phyloP scores from a whole-genome alignment of 495 filamentous ascomycete genomes.

The Ascodesmis nigricans region DNA sequence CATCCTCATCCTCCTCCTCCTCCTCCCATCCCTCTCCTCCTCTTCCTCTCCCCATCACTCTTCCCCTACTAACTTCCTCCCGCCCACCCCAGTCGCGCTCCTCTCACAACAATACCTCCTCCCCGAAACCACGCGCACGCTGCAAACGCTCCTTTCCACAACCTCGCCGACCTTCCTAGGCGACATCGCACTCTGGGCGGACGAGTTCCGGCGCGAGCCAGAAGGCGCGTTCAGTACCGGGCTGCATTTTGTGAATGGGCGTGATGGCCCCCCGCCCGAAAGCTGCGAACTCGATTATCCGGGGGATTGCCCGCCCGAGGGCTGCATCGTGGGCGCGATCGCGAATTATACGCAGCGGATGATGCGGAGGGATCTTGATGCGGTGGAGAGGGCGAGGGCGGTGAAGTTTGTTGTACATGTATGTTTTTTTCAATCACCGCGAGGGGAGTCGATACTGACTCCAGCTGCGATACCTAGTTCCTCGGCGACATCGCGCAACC shows the following conservation, averaged over 20 bases:
- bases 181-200: slow-evolving; percentile 39
- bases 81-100: too few relatives aligned
- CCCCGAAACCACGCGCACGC: slow-evolving; percentile 24
- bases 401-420: slow-evolving; percentile 36
- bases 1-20: too few relatives aligned
- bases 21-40: slow-evolving; percentile 19
- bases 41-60: neutral
- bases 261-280: slow-evolving; percentile 35
- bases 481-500: slow-evolving; percentile 43
- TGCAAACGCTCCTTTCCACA: slow-evolving; percentile 29
- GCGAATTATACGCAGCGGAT: slow-evolving; percentile 33
- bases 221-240: slow-evolving; percentile 32
- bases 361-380: slow-evolving; percentile 14
- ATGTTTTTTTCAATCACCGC: too few relatives aligned
- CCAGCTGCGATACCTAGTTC: slow-evolving; percentile 23
- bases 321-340: slow-evolving; percentile 40
- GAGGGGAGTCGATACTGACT: slow-evolving; percentile 2
- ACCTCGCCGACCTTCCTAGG: slow-evolving; percentile 34
- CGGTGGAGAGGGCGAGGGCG: slow-evolving; percentile 20
- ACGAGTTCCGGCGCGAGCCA: slow-evolving; percentile 32
- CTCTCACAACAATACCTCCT: slow-evolving; percentile 27
- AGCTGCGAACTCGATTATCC: slow-evolving; percentile 33
- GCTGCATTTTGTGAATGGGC: slow-evolving; percentile 42
- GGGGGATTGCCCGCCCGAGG: slow-evolving; percentile 35
- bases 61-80: too few relatives aligned